Evolutionary conservation across 169 alveolate genomes (phyloP).

Genomic region (Plasmodium knowlesi): DNA sequence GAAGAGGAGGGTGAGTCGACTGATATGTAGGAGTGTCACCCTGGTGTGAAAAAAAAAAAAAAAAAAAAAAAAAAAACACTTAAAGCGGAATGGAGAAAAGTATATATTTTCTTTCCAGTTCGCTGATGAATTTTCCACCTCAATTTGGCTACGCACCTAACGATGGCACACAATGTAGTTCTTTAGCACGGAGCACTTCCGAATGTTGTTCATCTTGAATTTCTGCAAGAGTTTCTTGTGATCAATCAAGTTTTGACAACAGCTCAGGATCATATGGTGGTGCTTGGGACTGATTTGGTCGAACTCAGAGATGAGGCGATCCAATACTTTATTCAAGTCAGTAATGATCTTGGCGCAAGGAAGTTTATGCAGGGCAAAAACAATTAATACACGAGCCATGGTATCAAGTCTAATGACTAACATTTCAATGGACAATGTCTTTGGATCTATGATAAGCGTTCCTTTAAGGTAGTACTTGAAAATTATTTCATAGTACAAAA

Average conservation of each 20-base stretch:
- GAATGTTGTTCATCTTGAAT: not conserved
- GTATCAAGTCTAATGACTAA: not conserved
- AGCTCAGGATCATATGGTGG: not conserved
- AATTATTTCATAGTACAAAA: not conserved
- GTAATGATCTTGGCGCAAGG: not conserved
- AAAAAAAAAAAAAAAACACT: not conserved
- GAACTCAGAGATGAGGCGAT: not conserved
- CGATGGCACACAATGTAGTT: not conserved
- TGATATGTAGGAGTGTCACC: not conserved
- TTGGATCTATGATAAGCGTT: not conserved
- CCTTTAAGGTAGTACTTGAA: not conserved
- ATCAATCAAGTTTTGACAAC: not conserved
- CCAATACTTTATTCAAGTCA: not conserved
- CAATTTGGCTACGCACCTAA: not conserved
- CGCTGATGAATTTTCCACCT: not conserved
- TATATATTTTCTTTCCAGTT: not conserved
- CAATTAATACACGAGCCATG: not conserved
- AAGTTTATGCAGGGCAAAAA: not conserved
- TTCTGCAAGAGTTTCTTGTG: not conserved
- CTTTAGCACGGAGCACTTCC: not conserved
- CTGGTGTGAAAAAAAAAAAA: not conserved
- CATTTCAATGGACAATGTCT: not conserved
- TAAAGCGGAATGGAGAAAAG: too few species aligned
- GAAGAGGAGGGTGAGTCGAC: not conserved
- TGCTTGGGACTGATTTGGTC: not conserved